Base-by-base conservation (phyloP, 345 rosid genomes). In the Limnanthes douglasii region DNA sequence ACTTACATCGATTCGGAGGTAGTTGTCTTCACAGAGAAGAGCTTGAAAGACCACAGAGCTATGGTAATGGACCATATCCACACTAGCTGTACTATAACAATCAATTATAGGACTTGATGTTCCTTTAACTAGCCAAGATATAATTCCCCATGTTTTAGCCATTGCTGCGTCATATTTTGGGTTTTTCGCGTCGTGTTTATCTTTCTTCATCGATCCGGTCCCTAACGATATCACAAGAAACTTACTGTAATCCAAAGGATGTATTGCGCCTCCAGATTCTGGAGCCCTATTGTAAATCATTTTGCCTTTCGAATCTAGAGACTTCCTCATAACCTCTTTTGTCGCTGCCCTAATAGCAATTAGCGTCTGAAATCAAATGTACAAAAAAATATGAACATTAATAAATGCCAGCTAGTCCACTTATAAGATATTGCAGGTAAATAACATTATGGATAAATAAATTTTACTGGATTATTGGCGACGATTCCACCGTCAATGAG, bases 401-500 rank as follows among this genome's bases (percentile, higher is more conserved):
- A n/a, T n/a, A n/a, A n/a, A n/a, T n/a, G n/a, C n/a, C n/a, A n/a
- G n/a, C n/a, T n/a, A n/a, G n/a, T n/a, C n/a, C n/a, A n/a, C n/a
- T n/a, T n/a, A n/a, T n/a, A 23, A 1, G 1, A 13, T 3, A 8
- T 15, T 8, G 18, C 4, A 2, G 13, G 1, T 0, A 10, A 33
- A 16, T 34, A 21, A 37, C 6, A 15, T 16, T 36, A 3, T 5
- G 2, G n/a, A 4, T 6, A 3, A 33, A 41, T 7, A 46, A 13
- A 15, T 20, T 56, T n/a, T n/a, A 78, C 95, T 6, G 95, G 95
- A 34, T 83, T 78, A 43, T 53, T 72, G 16, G 92, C 84, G 0
- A 75, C 64, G 6, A 83, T 18, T 15, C 72, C 86, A 8, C 95
- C 92, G 23, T 83, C 95, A 11, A 83, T 54, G 21, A 78, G 84